A percentile compares a stretch with the other conserved stretches of the same genome.
These are phyloP conservation scores for Takakia lepidozioides DNA, from an alignment of 225 moss, liverwort and hornwort genomes.

Conservation along the genomic window DNA sequence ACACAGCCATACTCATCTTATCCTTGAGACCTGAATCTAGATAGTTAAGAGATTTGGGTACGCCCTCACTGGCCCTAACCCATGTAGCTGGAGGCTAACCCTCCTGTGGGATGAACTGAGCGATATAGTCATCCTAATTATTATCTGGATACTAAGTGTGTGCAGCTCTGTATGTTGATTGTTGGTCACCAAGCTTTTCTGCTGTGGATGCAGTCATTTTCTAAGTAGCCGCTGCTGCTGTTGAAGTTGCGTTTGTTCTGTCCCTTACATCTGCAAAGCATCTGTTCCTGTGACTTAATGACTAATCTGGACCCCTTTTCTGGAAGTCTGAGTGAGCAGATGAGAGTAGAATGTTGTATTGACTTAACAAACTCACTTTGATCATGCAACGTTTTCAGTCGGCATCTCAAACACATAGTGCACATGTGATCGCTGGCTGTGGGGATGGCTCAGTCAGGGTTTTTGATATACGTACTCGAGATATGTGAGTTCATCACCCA, in stretches of 20 bases:
- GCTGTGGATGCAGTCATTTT: too few relatives aligned
- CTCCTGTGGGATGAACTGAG: too few relatives aligned
- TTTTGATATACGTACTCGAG: conserved; percentile 71
- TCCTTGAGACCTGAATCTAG: too few relatives aligned
- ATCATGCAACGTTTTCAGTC: conserved; percentile 37
- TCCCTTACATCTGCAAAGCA: background rate
- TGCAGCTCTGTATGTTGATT: too few relatives aligned
- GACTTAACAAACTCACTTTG: background rate
- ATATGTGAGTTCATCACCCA: conserved; percentile 39
- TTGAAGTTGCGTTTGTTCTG: background rate
- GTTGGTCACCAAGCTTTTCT: too few relatives aligned
- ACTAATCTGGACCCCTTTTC: too few relatives aligned
- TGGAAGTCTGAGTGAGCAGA: background rate
- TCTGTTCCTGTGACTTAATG: background rate
- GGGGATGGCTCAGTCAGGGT: conserved; percentile 88
- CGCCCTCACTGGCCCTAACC: too few relatives aligned
- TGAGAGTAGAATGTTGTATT: background rate
- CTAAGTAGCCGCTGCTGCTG: background rate
- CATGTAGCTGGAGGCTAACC: too few relatives aligned
- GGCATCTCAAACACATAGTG: conserved; percentile 69
- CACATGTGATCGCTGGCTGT: conserved; percentile 70
- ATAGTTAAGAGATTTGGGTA: too few relatives aligned
- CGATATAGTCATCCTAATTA: too few relatives aligned
- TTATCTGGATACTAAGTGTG: too few relatives aligned
- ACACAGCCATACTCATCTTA: too few relatives aligned